These are phyloP conservation scores for Neoboletus magnificus DNA, from an alignment of 768 basidiomycete species.

Conservation along the genomic window DNA sequence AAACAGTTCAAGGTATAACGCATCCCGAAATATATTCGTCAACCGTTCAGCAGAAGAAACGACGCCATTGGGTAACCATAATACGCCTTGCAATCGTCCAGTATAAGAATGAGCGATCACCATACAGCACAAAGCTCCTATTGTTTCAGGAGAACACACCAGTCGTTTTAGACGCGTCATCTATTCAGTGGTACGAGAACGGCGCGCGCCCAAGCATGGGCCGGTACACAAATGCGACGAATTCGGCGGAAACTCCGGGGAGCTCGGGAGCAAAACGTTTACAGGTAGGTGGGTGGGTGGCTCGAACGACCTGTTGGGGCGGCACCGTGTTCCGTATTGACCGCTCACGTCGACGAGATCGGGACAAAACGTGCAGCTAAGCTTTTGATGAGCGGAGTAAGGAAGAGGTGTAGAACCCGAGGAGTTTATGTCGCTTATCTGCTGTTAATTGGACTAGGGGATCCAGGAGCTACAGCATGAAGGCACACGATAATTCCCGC, in stretches of 20 bases:
- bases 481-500: background rate
- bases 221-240: background rate
- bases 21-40: background rate
- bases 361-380: background rate
- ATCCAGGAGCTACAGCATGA: background rate
- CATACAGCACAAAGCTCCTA: background rate
- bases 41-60: background rate
- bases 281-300: background rate
- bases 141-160: background rate
- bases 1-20: background rate
- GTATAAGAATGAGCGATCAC: background rate
- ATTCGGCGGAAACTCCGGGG: background rate
- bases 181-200: background rate
- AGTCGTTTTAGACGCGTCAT: background rate
- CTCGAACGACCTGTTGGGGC: background rate
- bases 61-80: background rate
- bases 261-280: background rate
- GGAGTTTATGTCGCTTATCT: background rate
- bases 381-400: background rate
- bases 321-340: background rate
- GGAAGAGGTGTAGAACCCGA: background rate
- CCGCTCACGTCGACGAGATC: background rate
- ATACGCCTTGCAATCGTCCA: background rate
- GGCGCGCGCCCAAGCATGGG: no score
- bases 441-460: background rate